phyloP scores from a whole-genome alignment of 345 rosid genomes.

The Camelina neglecta region DNA sequence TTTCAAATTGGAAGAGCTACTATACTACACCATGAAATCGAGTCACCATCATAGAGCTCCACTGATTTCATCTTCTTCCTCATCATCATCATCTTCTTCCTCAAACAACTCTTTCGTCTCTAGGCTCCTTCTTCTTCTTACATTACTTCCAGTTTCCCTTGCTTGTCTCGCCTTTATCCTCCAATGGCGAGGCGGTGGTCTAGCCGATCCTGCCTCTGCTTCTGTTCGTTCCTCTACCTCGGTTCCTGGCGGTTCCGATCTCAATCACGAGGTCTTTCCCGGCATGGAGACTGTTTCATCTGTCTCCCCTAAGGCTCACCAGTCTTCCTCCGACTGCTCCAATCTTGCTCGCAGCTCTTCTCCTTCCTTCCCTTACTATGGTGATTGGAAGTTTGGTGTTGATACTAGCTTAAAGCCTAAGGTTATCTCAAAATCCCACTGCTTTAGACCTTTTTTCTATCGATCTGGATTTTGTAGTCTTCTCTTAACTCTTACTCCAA shows the following conservation, averaged over 20 bases:
- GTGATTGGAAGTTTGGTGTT: conserved; percentile 74
- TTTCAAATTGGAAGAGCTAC: background rate
- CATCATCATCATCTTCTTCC: conserved; percentile 50
- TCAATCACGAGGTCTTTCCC: conserved; percentile 72
- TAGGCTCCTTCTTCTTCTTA: conserved; percentile 75
- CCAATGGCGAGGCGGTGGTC: conserved; percentile 87
- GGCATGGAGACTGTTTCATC: conserved; percentile 85
- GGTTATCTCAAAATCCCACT: conserved; percentile 42
- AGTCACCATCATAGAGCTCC: conserved; percentile 67
- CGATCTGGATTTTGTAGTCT: conserved; percentile 27
- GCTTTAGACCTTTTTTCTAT: background rate
- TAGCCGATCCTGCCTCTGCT: conserved; percentile 63
- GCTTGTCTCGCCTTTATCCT: conserved; percentile 87
- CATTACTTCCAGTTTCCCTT: conserved; percentile 84
- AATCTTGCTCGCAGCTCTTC: conserved; percentile 66
- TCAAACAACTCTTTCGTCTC: conserved; percentile 55
- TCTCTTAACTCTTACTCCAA: conserved; percentile 12
- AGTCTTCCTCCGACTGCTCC: conserved; percentile 62
- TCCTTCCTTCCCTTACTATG: conserved; percentile 82
- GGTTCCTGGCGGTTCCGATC: conserved; percentile 69
- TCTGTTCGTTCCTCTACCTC: conserved; percentile 53
- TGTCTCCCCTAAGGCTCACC: conserved; percentile 64
- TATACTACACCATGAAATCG: conserved; percentile 60
- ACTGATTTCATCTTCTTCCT: conserved; percentile 46
- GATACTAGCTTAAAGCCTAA: conserved; percentile 67